Conservation (phyloP, 2,329 filamentous ascomycete species). For the Xylariaceae sp. region DNA sequence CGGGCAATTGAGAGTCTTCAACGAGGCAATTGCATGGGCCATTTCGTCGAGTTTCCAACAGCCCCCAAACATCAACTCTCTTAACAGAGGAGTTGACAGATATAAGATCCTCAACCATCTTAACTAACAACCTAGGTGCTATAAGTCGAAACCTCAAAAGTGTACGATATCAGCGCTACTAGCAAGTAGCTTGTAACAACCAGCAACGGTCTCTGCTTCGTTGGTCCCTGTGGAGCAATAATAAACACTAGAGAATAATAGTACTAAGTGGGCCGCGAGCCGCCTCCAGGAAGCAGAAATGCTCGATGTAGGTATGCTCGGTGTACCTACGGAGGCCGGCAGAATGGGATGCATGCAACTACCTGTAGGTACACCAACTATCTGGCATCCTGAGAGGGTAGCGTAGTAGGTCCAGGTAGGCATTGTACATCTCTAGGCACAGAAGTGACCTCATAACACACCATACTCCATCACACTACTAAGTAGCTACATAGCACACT, state of each 20-base stretch:
- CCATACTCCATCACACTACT: neutral
- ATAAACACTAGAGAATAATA: neutral
- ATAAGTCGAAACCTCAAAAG: neutral
- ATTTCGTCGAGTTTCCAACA: neutral
- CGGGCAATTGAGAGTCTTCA: neutral
- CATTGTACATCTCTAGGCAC: neutral
- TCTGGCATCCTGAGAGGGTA: too few species aligned
- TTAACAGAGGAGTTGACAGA: too few species aligned
- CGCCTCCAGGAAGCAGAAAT: neutral
- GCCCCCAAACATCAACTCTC: neutral
- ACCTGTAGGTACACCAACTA: neutral
- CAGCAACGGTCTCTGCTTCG: neutral
- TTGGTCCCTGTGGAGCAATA: neutral
- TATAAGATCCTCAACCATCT: neutral
- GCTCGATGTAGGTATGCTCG: neutral
- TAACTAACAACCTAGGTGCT: neutral
- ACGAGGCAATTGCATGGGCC: neutral
- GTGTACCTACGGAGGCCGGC: neutral
- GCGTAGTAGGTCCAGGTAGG: too few species aligned
- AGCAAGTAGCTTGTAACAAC: neutral
- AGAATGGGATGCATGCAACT: neutral
- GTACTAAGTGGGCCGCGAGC: neutral
- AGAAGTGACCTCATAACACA: neutral
- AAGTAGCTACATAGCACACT: neutral
- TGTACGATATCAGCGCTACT: neutral